A percentile compares a stretch with the other conserved stretches of the same genome.
These are phyloP conservation scores for Adenanthera pavonina DNA, from an alignment of 306 rosid genomes.

Conservation along the genomic window DNA sequence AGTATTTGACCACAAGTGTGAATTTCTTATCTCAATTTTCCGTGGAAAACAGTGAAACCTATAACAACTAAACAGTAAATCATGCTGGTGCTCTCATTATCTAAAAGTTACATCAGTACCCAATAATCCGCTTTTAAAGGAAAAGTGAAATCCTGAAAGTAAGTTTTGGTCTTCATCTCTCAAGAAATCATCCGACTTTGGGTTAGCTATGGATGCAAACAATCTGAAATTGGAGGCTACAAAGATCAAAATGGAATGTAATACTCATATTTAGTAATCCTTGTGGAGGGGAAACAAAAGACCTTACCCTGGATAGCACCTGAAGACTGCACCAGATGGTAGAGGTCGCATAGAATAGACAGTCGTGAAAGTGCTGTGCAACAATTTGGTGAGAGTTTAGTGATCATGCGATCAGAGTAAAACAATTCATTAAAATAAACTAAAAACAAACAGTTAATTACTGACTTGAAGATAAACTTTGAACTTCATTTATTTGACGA, in stretches of 20 bases:
- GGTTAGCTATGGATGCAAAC: neutral
- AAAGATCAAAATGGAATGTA: neutral
- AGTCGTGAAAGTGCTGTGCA: constrained; percentile 77
- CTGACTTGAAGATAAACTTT: constrained; percentile 3
- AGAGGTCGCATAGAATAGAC: constrained; percentile 93
- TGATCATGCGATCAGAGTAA: constrained; percentile 35
- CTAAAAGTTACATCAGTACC: neutral
- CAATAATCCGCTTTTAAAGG: neutral
- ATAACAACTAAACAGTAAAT: constrained; percentile 4
- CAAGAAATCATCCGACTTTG: too few relatives aligned
- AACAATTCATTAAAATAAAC: constrained; percentile 18
- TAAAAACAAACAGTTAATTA: constrained; percentile 21
- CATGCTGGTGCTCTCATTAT: constrained; percentile 29
- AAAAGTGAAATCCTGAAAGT: too few relatives aligned
- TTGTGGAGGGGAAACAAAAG: constrained; percentile 9
- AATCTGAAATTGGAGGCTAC: constrained; percentile 16
- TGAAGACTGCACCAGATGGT: constrained; percentile 87
- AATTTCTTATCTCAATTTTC: constrained; percentile 19
- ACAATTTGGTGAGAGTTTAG: constrained; percentile 33
- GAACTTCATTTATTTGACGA: constrained; percentile 11
- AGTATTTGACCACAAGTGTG: neutral
- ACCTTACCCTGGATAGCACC: constrained; percentile 92
- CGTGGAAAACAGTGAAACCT: neutral
- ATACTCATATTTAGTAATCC: neutral
- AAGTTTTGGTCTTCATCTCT: too few relatives aligned